Evolutionary conservation across 148 eudicot species (phyloP), one percentile per base, ranked within the genome.

Genomic region (Hydrangea macrophylla): DNA sequence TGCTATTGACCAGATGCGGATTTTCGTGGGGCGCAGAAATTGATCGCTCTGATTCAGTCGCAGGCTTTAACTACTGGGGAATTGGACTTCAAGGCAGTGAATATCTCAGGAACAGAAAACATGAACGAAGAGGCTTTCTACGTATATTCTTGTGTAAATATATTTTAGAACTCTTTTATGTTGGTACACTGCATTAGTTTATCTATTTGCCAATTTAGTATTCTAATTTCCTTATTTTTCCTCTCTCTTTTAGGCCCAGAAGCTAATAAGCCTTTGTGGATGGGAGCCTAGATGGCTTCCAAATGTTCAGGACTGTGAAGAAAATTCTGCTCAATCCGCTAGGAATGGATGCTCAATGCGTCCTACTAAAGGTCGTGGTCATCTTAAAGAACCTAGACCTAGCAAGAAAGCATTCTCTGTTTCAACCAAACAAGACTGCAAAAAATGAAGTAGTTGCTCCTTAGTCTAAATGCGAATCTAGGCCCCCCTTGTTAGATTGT

Each of bases 201-300:
- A 6, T 37, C 45, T 60, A 9, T 28, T 13, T 65, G 22, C 33
- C 11, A 69, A 12, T 30, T 45, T 40, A 17, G 54, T 18, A 17
- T 30, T 48, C 51, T 25, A 58, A 5, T 51, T 23, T 32, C 6
- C 54, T 71, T 56, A 22, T 68, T 33, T 57, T 42, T 51, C 48
- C 9, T 33, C n/a, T 62, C 7, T 45, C 32, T 65, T 78, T 66
- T 74, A 94, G 99, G 91, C 99, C 67, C 97, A 88, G 77, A 94
- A 85, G 84, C 75, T 94, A 66, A 90, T 86, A 70, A 90, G 97
- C 78, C 78, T 94, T 73, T 94, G 99, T 71, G 99, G 97, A 60
- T 94, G 99, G 99, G 99, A 94, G 65, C 97, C 99, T 55, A 86
- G 99, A 78, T 94, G 99, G 99, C 97, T 90, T 67, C 85, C 89